Evolutionary conservation across 768 basidiomycete species (phyloP), one percentile per base, ranked within the genome.

Genomic region (Lentinula sp.): DNA sequence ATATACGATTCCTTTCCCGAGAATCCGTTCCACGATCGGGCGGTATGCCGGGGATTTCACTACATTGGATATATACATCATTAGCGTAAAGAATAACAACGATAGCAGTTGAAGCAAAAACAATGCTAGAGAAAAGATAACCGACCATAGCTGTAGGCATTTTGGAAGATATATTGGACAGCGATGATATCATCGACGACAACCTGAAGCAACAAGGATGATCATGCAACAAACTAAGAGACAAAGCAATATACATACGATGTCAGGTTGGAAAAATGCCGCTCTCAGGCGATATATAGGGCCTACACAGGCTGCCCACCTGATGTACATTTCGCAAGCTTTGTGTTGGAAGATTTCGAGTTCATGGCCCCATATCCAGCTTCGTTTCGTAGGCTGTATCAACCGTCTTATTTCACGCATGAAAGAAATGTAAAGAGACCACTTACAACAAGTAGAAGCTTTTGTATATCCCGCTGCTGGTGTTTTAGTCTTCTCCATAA

Each of bases 351-450:
- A 74, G 9, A 70, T 70, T 18, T 66, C 61, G 37, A 71, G 67
- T 62, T 77, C 76, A 62, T 77, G 76, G 6, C 76, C 76, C 73
- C 73, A 76, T 57, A 73, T 65, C 68, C 68, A 70, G 56, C 66
- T 68, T 20, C 20, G 46, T 23, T 4, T 20, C 46, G n/a, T 23
- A 8, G 46, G 46, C 46, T 48, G 46, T 9, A 28, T 15, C 16
- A 2, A 28, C 28, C 1, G 28, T 28, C 1, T 0, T 1, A 46
- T 16, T 13, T 4, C 9, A 46, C 8, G 10, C 10, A 39, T 13
- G 37, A 39, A 2, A 6, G 5, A 9, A 39, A 39, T 39, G 37
- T 39, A 8, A 39, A 39, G 13, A 1, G 37, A 39, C 37, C 37
- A 39, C 37, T 9, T 39, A 39, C 37, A 39, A 3, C 37, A 39